Evolutionary conservation across 441 rosid species (phyloP), one percentile per base, ranked within the genome.

Genomic region (Pelargonium fulgidum): DNA sequence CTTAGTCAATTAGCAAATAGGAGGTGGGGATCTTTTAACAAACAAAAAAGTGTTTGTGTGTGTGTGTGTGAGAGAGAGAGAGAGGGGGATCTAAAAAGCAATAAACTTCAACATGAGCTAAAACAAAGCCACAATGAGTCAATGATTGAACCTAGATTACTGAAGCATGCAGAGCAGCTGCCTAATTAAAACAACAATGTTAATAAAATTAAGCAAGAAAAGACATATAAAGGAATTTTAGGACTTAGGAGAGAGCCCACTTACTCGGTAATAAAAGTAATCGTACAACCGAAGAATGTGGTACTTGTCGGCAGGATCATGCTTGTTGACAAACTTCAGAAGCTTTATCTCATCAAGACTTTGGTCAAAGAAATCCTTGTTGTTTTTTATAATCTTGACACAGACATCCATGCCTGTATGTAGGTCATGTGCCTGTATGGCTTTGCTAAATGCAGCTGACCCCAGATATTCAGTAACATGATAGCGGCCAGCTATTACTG

Each of bases 291-390:
- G 81, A 77, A 94, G 91, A 79, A 94, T 64, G 76, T 94, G 99
- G 84, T 88, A 89, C 80, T 86, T 92, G 86, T 94, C 99, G 33
- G 81, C 93, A 41, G 97, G 99, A 83, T 94, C 99, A 77, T 92
- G 97, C 89, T 90, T 91, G 82, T 94, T 94, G 75, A 90, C 88
- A 81, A 85, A 89, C 85, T 94, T 94, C 73, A 92, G 92, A 73
- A 94, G 97, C 85, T 92, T 94, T 76, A 94, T 94, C 85, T 94
- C 99, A 68, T 94, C 99, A 79, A 94, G 98, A 82, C 98, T 94
- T 80, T 94, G 99, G 81, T 94, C 98, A 76, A 94, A 92, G 80
- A 94, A 94, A 77, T 94, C 99, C 82, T 94, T 94, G 85, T 92
- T 94, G 88, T 94, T 92, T 80, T 94, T 94, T 64, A 92, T 92